A percentile compares a stretch with the other conserved stretches of the same genome.
Conservation (phyloP, 2,329 filamentous ascomycete species). For the Neonectria ditissima region DNA sequence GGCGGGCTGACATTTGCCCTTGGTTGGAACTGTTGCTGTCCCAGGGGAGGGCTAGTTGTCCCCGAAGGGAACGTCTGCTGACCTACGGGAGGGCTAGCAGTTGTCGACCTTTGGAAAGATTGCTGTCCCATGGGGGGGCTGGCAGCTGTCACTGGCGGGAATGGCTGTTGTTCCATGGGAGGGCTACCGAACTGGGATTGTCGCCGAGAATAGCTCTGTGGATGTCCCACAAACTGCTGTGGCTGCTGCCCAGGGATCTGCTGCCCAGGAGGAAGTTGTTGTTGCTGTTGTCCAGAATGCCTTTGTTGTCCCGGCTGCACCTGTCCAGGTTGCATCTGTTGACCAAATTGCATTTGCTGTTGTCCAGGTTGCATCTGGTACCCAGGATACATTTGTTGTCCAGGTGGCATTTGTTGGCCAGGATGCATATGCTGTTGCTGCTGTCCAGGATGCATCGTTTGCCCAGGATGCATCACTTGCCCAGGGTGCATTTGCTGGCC, state of each 20-base stretch:
- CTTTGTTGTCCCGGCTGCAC: constrained; percentile 27
- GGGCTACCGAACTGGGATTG: constrained; percentile 39
- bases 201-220: constrained; percentile 32
- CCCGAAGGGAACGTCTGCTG: background rate
- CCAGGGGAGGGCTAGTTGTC: constrained; percentile 23
- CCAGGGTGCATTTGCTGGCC: constrained; percentile 21
- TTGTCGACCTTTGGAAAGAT: too few species aligned
- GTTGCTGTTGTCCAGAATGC: constrained; percentile 6
- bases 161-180: constrained; percentile 30
- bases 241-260: constrained; percentile 5
- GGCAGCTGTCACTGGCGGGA: constrained; percentile 5
- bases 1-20: constrained; percentile 26
- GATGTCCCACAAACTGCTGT: constrained; percentile 20
- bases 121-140: constrained; percentile 25
- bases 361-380: background rate
- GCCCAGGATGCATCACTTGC: constrained; percentile 13
- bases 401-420: background rate
- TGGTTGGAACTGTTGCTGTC: constrained; percentile 29
- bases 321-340: constrained; percentile 7
- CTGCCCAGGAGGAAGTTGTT: background rate
- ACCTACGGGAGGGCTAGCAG: background rate
- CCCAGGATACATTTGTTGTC: too few species aligned
- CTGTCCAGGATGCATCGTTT: constrained; percentile 22
- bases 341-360: background rate
- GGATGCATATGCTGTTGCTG: constrained; percentile 28